Base-by-base conservation (phyloP, 257 asterid species). In the Ehretia macrophylla region DNA sequence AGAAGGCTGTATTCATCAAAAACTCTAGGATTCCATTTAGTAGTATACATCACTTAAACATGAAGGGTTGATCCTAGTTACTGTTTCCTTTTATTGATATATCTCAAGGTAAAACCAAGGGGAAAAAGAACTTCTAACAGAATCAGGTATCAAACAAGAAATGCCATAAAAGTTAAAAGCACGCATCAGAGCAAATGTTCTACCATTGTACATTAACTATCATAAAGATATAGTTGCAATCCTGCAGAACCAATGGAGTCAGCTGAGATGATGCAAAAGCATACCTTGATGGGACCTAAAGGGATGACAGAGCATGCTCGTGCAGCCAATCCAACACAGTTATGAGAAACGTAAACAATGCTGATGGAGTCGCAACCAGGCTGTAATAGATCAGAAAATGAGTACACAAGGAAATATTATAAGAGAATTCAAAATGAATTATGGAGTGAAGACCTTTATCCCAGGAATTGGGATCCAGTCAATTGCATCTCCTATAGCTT, bases 311-410 rank as follows among this genome's bases (percentile, higher is more conserved):
- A 49, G 32, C 66, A 60, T 21, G 82, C 87, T 14, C 80, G 74
- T 17, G 82, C 87, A 32, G 84, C 87, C 37, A 75, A 73, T 63
- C 84, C 87, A 58, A 13, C 55, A 66, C 71, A 72, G 61, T 56
- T 49, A 42, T 74, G 64, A 13, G 81, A 37, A 68, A 69, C 44
- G 27, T 60, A 77, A 37, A 77, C 38, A 18, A 48, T 54, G 37
- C 79, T 67, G 4, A 39, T 19, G 42, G 72, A 54, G 62, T 42
- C 57, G 32, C 38, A 64, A 53, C 55, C 55, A 22, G 22, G 65
- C 60, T 75, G 53, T 79, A 10, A 14, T 42, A 42, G 4, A 42
- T 42, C 4, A 42, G 47, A 1, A 42, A 42, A 42, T 42, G 16
- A 11, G 47, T 42, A 14, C 16, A 42, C 47, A 42, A 42, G 16